A percentile compares a stretch with the other conserved stretches of the same genome.
These are phyloP conservation scores for Phytophthora boehmeriae DNA, from an alignment of 352 stramenopile genomes.

Conservation along the genomic window DNA sequence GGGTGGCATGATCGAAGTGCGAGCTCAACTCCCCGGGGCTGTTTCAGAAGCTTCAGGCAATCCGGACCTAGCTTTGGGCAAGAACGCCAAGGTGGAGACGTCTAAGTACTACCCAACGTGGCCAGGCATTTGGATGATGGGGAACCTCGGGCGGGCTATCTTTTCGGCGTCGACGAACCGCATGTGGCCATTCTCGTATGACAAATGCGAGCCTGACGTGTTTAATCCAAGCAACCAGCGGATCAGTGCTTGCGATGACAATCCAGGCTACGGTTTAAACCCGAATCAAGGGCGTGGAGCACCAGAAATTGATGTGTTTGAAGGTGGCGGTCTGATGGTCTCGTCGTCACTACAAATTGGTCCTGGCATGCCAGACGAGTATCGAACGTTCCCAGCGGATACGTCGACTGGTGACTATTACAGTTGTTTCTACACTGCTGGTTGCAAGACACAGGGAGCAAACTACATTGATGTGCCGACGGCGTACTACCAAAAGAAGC, in stretches of 20 bases:
- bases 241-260: slow-evolving; percentile 81
- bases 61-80: slow-evolving; percentile 39
- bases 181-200: slow-evolving; percentile 95
- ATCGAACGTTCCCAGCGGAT: slow-evolving; percentile 49
- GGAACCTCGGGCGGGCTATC: slow-evolving; percentile 92
- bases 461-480: slow-evolving; percentile 55
- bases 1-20: slow-evolving; percentile 90
- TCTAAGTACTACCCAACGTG: slow-evolving; percentile 78
- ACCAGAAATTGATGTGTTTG: slow-evolving; percentile 95
- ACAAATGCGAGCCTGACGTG: slow-evolving; percentile 76
- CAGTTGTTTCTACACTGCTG: slow-evolving; percentile 44
- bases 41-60: slow-evolving; percentile 51
- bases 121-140: slow-evolving; percentile 94
- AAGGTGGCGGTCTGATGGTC: slow-evolving; percentile 80
- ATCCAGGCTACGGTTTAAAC: slow-evolving; percentile 91
- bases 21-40: slow-evolving; percentile 88
- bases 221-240: slow-evolving; percentile 43
- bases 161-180: slow-evolving; percentile 91
- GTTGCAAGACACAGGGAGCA: slow-evolving; percentile 48
- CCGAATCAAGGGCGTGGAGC: slow-evolving; percentile 80
- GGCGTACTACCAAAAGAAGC: slow-evolving; percentile 39
- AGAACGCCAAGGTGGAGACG: slow-evolving; percentile 43
- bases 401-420: slow-evolving; percentile 25
- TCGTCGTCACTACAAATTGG: slow-evolving; percentile 91
- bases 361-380: slow-evolving; percentile 64